Evolutionary conservation across 208 protist genomes (phyloP), one percentile per base, ranked within the genome.

Genomic region (Trypanosoma platydactyli): DNA sequence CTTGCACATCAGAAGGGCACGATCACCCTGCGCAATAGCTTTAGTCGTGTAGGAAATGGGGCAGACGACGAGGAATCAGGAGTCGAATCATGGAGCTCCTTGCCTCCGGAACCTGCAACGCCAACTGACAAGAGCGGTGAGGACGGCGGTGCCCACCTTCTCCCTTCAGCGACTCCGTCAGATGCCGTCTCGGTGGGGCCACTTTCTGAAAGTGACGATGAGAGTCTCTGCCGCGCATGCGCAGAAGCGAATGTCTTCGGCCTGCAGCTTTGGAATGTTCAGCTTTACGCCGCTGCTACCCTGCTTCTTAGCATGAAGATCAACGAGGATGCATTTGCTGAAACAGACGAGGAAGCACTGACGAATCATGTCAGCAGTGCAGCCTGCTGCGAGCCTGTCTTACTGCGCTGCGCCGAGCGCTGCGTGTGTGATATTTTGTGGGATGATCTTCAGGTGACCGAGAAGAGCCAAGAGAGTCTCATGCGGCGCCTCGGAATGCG

Each of bases 231-330:
- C 45, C 24, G 49, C 5, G 66, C 57, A 20, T 84, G 79, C 29
- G 7, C 56, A 15, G 68, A 52, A 27, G 48, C 50, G 0, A 33
- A 59, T 18, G 65, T 80, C 0, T 84, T 84, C 24, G 56, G 72
- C 24, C 24, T 84, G 46, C 79, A 77, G 67, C 65, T 77, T 38
- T 74, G 70, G 63, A 84, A 80, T 53, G 71, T 77, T 16, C 79
- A 80, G 41, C 48, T 76, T 6, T 70, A 78, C 42, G 53, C 80
- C 29, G 59, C 70, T 9, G 79, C 79, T 11, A 64, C 71, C n/a
- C 66, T 84, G 18, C 63, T 76, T 5, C 65, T 84, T 5, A 80
- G 74, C 53, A 59, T 80, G 46, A 79, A 71, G 38, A 69, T 84
- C 15, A 77, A 77, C 44, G 73, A 77, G 48, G 71, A 71, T 29